Percentiles rank a stretch among this genome's conserved stretches.
Conservation (phyloP, 495 filamentous ascomycete species). For the Xylaria longipes region DNA sequence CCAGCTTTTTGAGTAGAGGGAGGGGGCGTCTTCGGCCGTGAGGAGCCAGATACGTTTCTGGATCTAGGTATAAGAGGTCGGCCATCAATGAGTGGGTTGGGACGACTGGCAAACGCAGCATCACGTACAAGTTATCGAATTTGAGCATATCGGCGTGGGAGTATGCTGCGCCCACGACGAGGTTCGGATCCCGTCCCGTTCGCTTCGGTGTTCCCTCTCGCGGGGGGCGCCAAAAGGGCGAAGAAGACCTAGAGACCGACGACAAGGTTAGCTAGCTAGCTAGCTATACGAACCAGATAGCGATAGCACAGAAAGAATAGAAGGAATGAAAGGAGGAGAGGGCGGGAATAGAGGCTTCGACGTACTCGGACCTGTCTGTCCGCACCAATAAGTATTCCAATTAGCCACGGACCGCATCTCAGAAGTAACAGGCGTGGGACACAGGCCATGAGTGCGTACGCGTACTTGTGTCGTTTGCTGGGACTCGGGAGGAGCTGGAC, state of each 20-base stretch:
- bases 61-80: slow-evolving; percentile 31
- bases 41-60: slow-evolving; percentile 53
- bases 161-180: slow-evolving; percentile 94
- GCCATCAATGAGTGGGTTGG: slow-evolving; percentile 22
- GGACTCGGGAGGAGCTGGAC: slow-evolving; percentile 28
- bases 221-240: slow-evolving; percentile 86
- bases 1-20: slow-evolving; percentile 40
- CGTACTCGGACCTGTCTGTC: slow-evolving; percentile 69
- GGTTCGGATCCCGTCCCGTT: slow-evolving; percentile 68
- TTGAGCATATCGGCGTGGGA: slow-evolving; percentile 95
- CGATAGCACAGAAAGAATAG: neutral
- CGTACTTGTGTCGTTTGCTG: neutral
- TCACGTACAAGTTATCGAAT: slow-evolving; percentile 72
- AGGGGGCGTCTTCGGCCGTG: slow-evolving; percentile 58
- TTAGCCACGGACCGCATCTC: slow-evolving; percentile 16
- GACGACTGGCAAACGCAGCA: slow-evolving; percentile 13
- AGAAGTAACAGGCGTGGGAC: neutral
- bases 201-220: slow-evolving; percentile 57
- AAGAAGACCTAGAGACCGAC: slow-evolving; percentile 68
- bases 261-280: neutral
- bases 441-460: neutral
- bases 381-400: neutral
- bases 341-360: slow-evolving; percentile 22
- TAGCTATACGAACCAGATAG: neutral
- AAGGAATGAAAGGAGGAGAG: slow-evolving; percentile 3